Evolutionary conservation across 2,329 filamentous ascomycete genomes (phyloP).

Genomic region (Penicillium vulpinum): DNA sequence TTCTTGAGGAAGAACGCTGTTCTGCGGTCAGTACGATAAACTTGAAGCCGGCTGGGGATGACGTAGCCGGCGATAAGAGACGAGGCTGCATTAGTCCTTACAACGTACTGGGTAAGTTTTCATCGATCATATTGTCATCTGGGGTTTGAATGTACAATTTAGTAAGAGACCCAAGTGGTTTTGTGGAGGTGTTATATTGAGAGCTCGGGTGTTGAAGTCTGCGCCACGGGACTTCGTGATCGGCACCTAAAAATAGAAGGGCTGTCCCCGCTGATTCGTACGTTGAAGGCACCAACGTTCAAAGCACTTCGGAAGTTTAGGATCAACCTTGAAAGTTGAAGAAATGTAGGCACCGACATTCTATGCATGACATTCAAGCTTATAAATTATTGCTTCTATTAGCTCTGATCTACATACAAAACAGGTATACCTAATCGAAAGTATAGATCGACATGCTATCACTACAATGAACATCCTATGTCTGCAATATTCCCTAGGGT

Average conservation of each 20-base stretch:
- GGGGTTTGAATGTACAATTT: neutral
- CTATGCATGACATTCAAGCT: neutral
- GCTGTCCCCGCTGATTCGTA: constrained; percentile 3
- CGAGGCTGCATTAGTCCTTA: constrained; percentile 48
- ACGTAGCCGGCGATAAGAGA: constrained; percentile 10
- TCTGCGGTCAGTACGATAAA: constrained; percentile 12
- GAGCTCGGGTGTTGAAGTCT: constrained; percentile 5
- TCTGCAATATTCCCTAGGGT: neutral
- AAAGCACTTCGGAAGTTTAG: neutral
- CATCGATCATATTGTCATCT: constrained; percentile 71
- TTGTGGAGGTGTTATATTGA: constrained; percentile 10
- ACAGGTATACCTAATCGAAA: neutral
- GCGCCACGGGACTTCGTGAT: constrained; percentile 21
- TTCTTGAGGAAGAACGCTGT: constrained; percentile 61
- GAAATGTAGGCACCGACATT: neutral
- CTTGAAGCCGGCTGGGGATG: constrained; percentile 13
- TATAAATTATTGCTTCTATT: neutral
- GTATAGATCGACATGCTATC: neutral
- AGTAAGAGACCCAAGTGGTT: neutral
- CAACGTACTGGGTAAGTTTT: constrained; percentile 72
- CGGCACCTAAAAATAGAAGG: constrained; percentile 28
- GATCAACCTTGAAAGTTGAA: neutral
- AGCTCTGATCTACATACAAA: neutral
- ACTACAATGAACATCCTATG: neutral
- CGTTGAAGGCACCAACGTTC: constrained; percentile 5